Percentiles rank a stretch among this genome's conserved stretches.
Conservation (phyloP, 805 yeast species). For the Suhomyces tanzawaensis region DNA sequence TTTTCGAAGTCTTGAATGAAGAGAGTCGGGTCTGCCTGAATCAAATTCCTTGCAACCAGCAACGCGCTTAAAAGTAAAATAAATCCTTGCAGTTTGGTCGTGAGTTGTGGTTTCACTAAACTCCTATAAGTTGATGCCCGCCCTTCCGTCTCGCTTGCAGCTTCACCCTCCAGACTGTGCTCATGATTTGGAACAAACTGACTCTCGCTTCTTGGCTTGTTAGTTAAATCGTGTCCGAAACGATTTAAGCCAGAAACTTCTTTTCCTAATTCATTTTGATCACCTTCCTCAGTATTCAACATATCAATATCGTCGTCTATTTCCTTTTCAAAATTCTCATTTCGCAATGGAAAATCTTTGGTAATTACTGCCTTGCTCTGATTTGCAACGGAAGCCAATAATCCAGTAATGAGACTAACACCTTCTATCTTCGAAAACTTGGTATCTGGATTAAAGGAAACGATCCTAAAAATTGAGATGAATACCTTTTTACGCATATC, state of each 20-base stretch:
- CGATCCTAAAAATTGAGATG: constrained; percentile 51
- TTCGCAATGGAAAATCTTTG: constrained; percentile 8
- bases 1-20: constrained; percentile 55
- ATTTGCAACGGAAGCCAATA: constrained; percentile 61
- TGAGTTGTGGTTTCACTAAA: background rate
- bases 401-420: constrained; percentile 38
- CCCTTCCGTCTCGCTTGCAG: no score
- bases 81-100: constrained; percentile 27
- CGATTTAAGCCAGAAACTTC: no score
- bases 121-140: no score
- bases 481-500: constrained; percentile 58
- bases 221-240: background rate
- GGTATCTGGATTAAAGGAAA: constrained; percentile 35
- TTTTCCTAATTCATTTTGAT: constrained; percentile 4
- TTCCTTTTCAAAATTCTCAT: background rate
- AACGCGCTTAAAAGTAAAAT: constrained; percentile 52
- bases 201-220: constrained; percentile 5
- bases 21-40: constrained; percentile 38
- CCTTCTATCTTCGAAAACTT: constrained; percentile 30
- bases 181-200: background rate
- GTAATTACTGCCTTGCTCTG: constrained; percentile 41
- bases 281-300: constrained; percentile 10
- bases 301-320: constrained; percentile 12
- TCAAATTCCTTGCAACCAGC: constrained; percentile 43
- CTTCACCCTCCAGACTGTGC: background rate